Percentiles rank a stretch among this genome's conserved stretches.
These are phyloP conservation scores for Orbilia quercus DNA, from an alignment of 2,329 filamentous ascomycete genomes.

Conservation along the genomic window DNA sequence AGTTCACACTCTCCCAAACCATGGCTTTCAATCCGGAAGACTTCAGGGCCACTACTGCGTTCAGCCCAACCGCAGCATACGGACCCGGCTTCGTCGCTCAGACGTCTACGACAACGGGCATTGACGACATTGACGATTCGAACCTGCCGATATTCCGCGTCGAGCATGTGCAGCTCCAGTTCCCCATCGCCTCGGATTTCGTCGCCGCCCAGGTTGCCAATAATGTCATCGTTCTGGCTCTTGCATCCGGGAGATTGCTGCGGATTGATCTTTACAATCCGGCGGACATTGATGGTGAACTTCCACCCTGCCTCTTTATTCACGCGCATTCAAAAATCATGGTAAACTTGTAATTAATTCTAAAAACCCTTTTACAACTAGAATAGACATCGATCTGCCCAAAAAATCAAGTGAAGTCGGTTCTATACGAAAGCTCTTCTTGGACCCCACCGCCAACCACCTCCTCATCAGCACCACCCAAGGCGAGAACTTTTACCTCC, in stretches of 20 bases:
- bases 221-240: constrained; percentile 90
- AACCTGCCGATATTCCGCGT: constrained; percentile 92
- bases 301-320: constrained; percentile 22
- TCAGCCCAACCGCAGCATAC: constrained; percentile 23
- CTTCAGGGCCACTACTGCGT: constrained; percentile 43
- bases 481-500: constrained; percentile 97
- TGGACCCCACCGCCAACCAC: constrained; percentile 96
- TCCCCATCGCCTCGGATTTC: constrained; percentile 93
- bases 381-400: constrained; percentile 89
- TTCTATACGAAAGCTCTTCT: constrained; percentile 93
- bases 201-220: constrained; percentile 97
- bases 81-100: constrained; percentile 52
- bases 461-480: constrained; percentile 89
- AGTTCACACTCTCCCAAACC: constrained; percentile 14
- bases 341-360: constrained; percentile 13
- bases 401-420: constrained; percentile 92
- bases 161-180: constrained; percentile 90
- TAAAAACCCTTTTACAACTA: constrained; percentile 54
- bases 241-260: constrained; percentile 90
- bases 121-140: constrained; percentile 69
- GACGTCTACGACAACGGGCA: constrained; percentile 46
- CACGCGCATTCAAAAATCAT: neutral
- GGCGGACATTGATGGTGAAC: constrained; percentile 88
- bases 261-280: constrained; percentile 93
- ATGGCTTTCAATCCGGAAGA: constrained; percentile 55